Base-by-base conservation (phyloP, 2,329 filamentous ascomycete genomes). In the Monosporascus cannonballus region DNA sequence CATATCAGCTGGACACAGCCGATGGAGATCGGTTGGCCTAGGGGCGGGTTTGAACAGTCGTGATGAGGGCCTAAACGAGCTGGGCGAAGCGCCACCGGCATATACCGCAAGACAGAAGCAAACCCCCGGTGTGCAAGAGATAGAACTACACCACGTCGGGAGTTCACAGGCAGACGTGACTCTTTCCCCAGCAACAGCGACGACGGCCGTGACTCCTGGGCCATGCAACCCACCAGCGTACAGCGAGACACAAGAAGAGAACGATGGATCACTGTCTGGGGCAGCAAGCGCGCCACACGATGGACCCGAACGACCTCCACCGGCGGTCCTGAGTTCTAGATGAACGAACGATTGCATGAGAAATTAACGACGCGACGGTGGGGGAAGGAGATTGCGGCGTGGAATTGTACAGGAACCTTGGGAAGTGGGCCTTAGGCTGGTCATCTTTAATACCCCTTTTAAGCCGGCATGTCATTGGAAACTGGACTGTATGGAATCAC, bases 21-120 rank as follows among this genome's bases (percentile, higher is more conserved):
- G 53, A 45, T 48, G 22, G 30, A 51, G 22, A 49, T 54, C 47
- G 30, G 50, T 24, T 49, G 57, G 38, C 24, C 48, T 50, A 22
- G 59, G 53, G 2, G 50, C 59, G 17, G 59, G 56, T 14, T n/a
- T 57, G 17, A 56, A 54, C 7, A 64, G 61, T 38, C 57, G 59
- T 27, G 65, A 67, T 36, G 64, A 68, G 49, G 66, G 66, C 1
- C 56, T 68, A 42, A 68, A 68, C 36, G 65, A 69, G 54, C 51
- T 67, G 3, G 66, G 66, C 39, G 66, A 69, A 52, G 65, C 66
- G 6, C 66, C 66, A 9, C 66, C 66, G 11, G 64, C 62, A 11
- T 69, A 69, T 44, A 60, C 59, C 5, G 54, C 61, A 36, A 49
- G 51, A 18, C 57, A 59, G 4, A 62, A 60, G 42, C 57, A 56